phyloP scores from a whole-genome alignment of 2,329 filamentous ascomycete genomes.

The Verticillium dahliae region DNA sequence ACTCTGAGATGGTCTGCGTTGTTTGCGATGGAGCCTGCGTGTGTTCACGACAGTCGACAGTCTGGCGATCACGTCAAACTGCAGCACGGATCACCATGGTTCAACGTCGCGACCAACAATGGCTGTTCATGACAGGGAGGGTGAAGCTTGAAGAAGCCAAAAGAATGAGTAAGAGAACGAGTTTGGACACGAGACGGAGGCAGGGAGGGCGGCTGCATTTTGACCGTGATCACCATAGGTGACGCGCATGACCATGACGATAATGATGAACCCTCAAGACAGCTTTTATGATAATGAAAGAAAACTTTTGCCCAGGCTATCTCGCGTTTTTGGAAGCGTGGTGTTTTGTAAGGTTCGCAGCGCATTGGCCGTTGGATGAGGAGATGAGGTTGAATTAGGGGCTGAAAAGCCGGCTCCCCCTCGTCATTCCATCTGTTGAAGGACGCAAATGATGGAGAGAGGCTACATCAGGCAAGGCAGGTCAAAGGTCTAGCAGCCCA shows the following conservation, averaged over 20 bases:
- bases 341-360: background rate
- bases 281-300: conserved; percentile 1
- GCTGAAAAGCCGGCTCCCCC: background rate
- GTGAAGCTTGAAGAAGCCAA: too few species aligned
- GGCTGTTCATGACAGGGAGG: too few species aligned
- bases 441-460: background rate
- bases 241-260: conserved; percentile 3
- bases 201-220: background rate
- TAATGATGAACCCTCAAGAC: conserved; percentile 8
- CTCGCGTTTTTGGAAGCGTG: background rate
- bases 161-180: background rate
- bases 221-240: background rate
- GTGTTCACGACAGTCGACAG: background rate
- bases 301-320: background rate
- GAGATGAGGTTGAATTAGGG: background rate
- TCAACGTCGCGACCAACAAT: too few species aligned
- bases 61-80: background rate
- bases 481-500: too few species aligned
- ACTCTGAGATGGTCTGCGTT: background rate
- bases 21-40: background rate
- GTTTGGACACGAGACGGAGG: background rate
- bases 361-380: background rate
- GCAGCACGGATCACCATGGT: background rate
- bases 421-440: background rate
- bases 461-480: background rate